Conservation (phyloP, 2,329 filamentous ascomycete species). For the Colletotrichum orchidophilum region DNA sequence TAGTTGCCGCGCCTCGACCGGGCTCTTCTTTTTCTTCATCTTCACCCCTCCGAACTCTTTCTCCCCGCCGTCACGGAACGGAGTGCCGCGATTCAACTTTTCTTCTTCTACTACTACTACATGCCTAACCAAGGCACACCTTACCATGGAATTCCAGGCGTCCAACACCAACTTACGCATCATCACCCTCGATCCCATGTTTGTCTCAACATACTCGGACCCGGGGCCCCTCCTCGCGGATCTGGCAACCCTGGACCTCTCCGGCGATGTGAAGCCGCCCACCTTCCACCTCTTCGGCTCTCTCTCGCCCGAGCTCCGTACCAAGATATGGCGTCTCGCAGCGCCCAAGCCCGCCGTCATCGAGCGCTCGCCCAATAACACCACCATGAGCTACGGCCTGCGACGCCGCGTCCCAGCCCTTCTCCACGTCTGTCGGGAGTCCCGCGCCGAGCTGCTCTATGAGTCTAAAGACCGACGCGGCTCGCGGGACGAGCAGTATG, state of each 20-base stretch:
- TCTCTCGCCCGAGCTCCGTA: slow-evolving; percentile 16
- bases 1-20: not conserved
- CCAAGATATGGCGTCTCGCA: slow-evolving; percentile 11
- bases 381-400: not conserved
- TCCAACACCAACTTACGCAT: not conserved
- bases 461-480: not conserved
- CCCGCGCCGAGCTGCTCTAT: slow-evolving; percentile 4
- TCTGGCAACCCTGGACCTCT: not conserved
- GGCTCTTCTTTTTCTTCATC: not conserved
- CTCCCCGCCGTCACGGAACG: not conserved
- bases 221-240: not conserved
- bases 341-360: slow-evolving; percentile 1
- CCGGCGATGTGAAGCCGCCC: not conserved
- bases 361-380: slow-evolving; percentile 3
- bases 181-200: not conserved
- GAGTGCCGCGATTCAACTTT: not conserved
- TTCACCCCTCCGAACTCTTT: not conserved
- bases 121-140: not conserved
- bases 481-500: not conserved
- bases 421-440: slow-evolving; percentile 12
- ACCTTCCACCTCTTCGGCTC: slow-evolving; percentile 9
- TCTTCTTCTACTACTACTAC: not conserved
- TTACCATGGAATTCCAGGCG: too few relatives aligned
- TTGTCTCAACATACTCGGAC: not conserved
- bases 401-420: slow-evolving; percentile 12